phyloP scores from a whole-genome alignment of 495 filamentous ascomycete species.

The Penicillium odoratum region DNA sequence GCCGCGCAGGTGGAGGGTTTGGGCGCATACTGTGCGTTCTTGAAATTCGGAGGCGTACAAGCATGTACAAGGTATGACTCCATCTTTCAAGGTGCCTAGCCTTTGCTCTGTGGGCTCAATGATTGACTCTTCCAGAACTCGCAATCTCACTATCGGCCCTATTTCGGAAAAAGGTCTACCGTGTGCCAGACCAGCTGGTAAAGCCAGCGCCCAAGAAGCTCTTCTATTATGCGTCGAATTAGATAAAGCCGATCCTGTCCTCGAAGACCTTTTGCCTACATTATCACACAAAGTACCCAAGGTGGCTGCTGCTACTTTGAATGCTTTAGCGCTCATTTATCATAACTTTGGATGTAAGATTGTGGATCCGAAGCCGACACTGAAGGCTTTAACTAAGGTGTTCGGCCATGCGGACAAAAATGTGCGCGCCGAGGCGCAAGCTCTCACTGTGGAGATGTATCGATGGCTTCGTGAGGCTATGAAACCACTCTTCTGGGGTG shows the following conservation, averaged over 20 bases:
- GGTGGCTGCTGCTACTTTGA: constrained; percentile 80
- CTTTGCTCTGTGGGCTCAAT: background rate
- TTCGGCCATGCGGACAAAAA: constrained; percentile 99
- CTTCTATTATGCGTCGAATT: constrained; percentile 87
- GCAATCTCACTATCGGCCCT: constrained; percentile 67
- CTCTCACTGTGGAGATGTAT: constrained; percentile 90
- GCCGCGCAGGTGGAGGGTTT: constrained; percentile 95
- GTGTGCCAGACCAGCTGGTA: constrained; percentile 82
- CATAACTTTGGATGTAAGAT: constrained; percentile 94
- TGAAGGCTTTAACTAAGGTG: constrained; percentile 86
- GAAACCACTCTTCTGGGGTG: constrained; percentile 96
- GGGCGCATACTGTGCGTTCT: constrained; percentile 79
- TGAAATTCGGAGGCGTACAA: constrained; percentile 81
- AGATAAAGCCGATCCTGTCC: constrained; percentile 79
- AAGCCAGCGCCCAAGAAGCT: constrained; percentile 82
- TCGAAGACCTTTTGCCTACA: constrained; percentile 86
- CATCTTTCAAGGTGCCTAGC: background rate
- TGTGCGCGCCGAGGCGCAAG: constrained; percentile 91
- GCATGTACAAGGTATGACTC: constrained; percentile 66
- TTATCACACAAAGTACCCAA: constrained; percentile 94
- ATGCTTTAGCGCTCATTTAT: constrained; percentile 77
- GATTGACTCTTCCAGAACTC: constrained; percentile 57
- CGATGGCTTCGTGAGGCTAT: constrained; percentile 97
- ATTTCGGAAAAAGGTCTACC: constrained; percentile 92
- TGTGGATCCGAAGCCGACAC: constrained; percentile 93